Evolutionary conservation across 345 rosid species (phyloP), one percentile per base, ranked within the genome.

Genomic region (Erysimum cheiranthoides): DNA sequence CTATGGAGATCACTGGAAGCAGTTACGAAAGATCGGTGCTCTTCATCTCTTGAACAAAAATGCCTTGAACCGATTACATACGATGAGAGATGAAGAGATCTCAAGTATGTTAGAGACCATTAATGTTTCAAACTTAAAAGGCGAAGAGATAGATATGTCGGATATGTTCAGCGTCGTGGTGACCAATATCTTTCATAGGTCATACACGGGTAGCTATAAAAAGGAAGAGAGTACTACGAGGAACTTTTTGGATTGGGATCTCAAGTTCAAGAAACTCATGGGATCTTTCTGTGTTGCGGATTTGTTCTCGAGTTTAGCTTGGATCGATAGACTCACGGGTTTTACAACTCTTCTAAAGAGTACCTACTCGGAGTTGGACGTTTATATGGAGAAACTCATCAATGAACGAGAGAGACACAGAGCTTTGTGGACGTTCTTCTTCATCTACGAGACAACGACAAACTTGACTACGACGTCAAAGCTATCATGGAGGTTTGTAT

Each of bases 231-330:
- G 10, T 58, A 73, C 77, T 66, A 83, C 79, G 68, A 85, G 58
- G 54, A 84, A 81, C 7, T 85, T 88, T 61, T 73, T 60, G 42
- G 68, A 74, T 8, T 70, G 84, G 64, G 77, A 82, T 45, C 80
- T 79, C 25, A 82, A 86, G 43, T 77, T 7, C 8, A 60, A 79
- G 86, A 42, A 75, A 10, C 42, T 86, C 9, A 27, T 63, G 2
- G 87, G 82, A 9, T 32, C 46, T 30, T 47, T 76, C 5, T 17
- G 73, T 72, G 59, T 76, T 13, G 49, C 35, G 10, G 80, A 80
- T 71, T 5, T 65, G 30, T 58, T 64, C 30, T 73, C 83, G 18
- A 50, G 16, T 27, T 43, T 75, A 10, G 56, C 61, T 42, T 80
- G 68, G 74, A 5, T 75, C 4, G 67, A 75, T 60, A 52, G 62